Evolutionary conservation across 2,329 filamentous ascomycete species (phyloP).

Genomic region (Microcyclospora pomicola): DNA sequence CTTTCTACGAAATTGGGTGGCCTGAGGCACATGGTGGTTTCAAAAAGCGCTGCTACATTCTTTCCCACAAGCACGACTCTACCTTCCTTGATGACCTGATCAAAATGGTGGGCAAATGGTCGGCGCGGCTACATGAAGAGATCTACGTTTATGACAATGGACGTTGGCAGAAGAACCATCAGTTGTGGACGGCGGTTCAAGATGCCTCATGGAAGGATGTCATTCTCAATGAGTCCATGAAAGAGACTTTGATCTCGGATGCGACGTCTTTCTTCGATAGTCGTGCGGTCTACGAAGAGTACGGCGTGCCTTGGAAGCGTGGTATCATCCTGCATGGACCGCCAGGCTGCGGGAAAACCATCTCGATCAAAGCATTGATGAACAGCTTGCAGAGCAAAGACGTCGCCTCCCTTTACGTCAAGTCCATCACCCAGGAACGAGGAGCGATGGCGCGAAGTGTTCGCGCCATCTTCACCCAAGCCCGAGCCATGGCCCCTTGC

Average conservation of each 20-base stretch:
- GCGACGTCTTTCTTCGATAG: slow-evolving; percentile 49
- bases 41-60: slow-evolving; percentile 7
- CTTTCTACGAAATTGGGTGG: slow-evolving; percentile 27
- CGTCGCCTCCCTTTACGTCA: slow-evolving; percentile 47
- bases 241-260: slow-evolving; percentile 47
- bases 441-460: slow-evolving; percentile 41
- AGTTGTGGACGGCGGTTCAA: slow-evolving; percentile 43
- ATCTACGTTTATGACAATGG: slow-evolving; percentile 51
- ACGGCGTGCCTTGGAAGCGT: slow-evolving; percentile 55
- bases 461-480: slow-evolving; percentile 27
- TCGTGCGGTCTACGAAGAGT: slow-evolving; percentile 40
- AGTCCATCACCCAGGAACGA: slow-evolving; percentile 26
- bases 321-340: slow-evolving; percentile 54
- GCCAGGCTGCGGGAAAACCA: slow-evolving; percentile 52
- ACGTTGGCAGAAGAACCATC: slow-evolving; percentile 45
- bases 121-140: slow-evolving; percentile 38
- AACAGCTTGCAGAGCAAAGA: slow-evolving; percentile 40
- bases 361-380: slow-evolving; percentile 55
- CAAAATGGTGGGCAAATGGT: slow-evolving; percentile 19
- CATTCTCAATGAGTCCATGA: slow-evolving; percentile 50
- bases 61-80: slow-evolving; percentile 13
- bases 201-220: slow-evolving; percentile 48
- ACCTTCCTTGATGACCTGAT: slow-evolving; percentile 22
- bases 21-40: slow-evolving; percentile 9
- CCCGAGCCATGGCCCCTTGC: slow-evolving; percentile 26